Percentiles rank a stretch among this genome's conserved stretches.
Conservation (phyloP, 306 rosid species). For the Lathyrus oleraceus region DNA sequence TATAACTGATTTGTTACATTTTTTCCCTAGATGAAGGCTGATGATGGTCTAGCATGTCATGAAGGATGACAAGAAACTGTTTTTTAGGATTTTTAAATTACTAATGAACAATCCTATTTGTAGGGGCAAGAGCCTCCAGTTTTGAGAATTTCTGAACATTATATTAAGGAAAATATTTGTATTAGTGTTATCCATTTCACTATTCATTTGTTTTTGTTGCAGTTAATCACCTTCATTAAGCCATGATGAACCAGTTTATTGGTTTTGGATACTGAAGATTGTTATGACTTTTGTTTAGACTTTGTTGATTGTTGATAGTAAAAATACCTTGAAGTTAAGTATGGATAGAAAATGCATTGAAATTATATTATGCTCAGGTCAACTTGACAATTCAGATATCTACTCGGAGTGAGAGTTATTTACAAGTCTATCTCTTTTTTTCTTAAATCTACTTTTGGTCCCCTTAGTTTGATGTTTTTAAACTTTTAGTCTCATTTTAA, state of each 20-base stretch:
- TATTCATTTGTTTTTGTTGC: constrained; percentile 3
- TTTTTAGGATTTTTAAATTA: neutral
- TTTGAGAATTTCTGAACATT: constrained; percentile 16
- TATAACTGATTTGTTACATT: constrained; percentile 1
- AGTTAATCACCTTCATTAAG: constrained; percentile 1
- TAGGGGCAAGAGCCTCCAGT: neutral
- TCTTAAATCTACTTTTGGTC: no score
- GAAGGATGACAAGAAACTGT: constrained; percentile 1
- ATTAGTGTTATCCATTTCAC: constrained; percentile 4
- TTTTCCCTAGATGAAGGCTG: neutral
- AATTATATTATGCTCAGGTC: neutral
- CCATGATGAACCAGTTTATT: neutral
- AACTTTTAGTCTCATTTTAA: no score
- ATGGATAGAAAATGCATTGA: neutral
- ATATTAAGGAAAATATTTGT: neutral
- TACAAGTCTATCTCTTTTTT: no score
- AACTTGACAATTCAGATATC: neutral
- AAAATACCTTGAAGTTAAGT: neutral
- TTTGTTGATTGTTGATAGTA: neutral
- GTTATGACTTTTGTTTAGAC: no score
- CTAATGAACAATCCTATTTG: neutral
- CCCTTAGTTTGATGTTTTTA: no score
- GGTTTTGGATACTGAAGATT: neutral
- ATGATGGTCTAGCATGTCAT: constrained; percentile 2
- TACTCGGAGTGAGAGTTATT: no score